Evolutionary conservation across 2,329 filamentous ascomycete genomes (phyloP).

Genomic region (Monilinia vaccinii-corymbosi): DNA sequence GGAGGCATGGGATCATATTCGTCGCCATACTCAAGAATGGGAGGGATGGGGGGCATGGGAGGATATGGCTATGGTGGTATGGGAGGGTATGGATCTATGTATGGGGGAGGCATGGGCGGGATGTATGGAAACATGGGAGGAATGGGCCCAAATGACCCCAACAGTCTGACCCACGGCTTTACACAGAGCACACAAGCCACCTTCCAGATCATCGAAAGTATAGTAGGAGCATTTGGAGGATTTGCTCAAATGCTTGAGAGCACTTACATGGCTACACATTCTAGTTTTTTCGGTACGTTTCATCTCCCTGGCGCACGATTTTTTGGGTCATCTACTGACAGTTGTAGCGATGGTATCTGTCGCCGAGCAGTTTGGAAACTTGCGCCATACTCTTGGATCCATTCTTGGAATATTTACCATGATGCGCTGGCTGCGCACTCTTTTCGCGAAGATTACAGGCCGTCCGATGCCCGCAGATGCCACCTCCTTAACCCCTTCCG

Average conservation of each 20-base stretch:
- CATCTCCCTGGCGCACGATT: neutral
- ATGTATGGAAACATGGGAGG: slow-evolving; percentile 38
- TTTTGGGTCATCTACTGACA: slow-evolving; percentile 16
- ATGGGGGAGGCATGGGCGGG: slow-evolving; percentile 28
- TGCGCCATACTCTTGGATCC: slow-evolving; percentile 87
- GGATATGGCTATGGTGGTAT: slow-evolving; percentile 32
- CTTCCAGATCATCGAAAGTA: slow-evolving; percentile 96
- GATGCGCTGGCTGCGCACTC: slow-evolving; percentile 86
- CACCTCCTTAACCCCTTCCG: slow-evolving; percentile 76
- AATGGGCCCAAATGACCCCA: slow-evolving; percentile 72
- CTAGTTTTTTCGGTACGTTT: slow-evolving; percentile 85
- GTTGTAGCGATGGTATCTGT: slow-evolving; percentile 87
- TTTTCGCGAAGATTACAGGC: slow-evolving; percentile 87
- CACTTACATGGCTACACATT: slow-evolving; percentile 99
- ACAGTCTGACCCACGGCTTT: slow-evolving; percentile 92
- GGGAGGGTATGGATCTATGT: slow-evolving; percentile 34
- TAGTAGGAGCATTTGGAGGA: slow-evolving; percentile 91
- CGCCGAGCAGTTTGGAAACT: slow-evolving; percentile 89
- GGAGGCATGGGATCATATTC: slow-evolving; percentile 34
- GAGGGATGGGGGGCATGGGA: slow-evolving; percentile 24
- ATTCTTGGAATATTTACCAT: slow-evolving; percentile 92
- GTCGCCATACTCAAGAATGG: slow-evolving; percentile 24
- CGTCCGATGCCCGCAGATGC: slow-evolving; percentile 83
- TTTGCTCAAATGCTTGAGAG: slow-evolving; percentile 99
- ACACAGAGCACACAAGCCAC: slow-evolving; percentile 91